phyloP scores from a whole-genome alignment of 495 filamentous ascomycete genomes.

The Saxispiralis lemnorum region DNA sequence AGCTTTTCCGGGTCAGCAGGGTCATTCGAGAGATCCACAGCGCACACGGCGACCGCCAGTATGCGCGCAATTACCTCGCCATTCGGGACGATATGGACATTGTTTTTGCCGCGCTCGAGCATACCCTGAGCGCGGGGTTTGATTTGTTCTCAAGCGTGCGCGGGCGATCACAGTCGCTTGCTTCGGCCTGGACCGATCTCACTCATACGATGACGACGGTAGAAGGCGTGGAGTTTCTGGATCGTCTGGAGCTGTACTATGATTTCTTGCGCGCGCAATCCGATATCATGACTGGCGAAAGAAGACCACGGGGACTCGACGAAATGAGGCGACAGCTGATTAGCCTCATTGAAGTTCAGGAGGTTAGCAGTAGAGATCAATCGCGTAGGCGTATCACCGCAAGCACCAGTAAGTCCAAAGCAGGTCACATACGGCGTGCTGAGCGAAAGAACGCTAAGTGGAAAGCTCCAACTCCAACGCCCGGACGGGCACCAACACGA shows the following conservation, averaged over 20 bases:
- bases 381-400: neutral
- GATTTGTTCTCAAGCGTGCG: slow-evolving; percentile 33
- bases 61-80: slow-evolving; percentile 2
- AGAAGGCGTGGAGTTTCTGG: slow-evolving; percentile 30
- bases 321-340: slow-evolving; percentile 9
- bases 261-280: slow-evolving; percentile 32
- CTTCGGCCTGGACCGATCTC: slow-evolving; percentile 36
- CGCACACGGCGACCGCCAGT: slow-evolving; percentile 12
- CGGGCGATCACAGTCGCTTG: slow-evolving; percentile 23
- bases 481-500: neutral
- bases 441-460: neutral
- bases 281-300: slow-evolving; percentile 31
- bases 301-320: slow-evolving; percentile 11
- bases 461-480: neutral
- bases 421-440: neutral
- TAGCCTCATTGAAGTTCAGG: slow-evolving; percentile 9
- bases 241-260: slow-evolving; percentile 38
- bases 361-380: neutral
- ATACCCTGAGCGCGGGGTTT: slow-evolving; percentile 36
- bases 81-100: slow-evolving; percentile 31
- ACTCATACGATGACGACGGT: slow-evolving; percentile 32
- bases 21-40: slow-evolving; percentile 31
- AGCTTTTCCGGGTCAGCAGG: slow-evolving; percentile 37
- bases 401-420: neutral
- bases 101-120: slow-evolving; percentile 30